Conservation (phyloP, 2,329 filamentous ascomycete species). For the Alternaria hordeiaustralica region DNA sequence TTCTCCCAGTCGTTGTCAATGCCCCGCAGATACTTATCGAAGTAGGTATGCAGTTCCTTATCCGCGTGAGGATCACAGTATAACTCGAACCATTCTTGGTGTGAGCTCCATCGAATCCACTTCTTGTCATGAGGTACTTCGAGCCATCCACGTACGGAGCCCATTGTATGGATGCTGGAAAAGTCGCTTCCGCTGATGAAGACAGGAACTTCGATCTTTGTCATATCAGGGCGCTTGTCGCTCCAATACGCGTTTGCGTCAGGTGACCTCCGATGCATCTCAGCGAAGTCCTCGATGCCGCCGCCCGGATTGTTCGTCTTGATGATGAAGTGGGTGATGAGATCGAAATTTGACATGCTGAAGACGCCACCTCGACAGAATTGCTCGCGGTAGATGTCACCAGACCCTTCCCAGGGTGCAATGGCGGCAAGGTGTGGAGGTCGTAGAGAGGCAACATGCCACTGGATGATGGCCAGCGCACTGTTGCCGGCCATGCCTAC, state of each 20-base stretch:
- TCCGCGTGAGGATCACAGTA: conserved; percentile 13
- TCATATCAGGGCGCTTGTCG: conserved; percentile 17
- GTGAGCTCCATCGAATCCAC: conserved; percentile 9
- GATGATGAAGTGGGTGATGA: conserved; percentile 7
- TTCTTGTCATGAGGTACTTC: conserved; percentile 9
- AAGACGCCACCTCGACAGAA: conserved; percentile 18
- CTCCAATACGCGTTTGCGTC: conserved; percentile 16
- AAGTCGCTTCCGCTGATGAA: conserved; percentile 20
- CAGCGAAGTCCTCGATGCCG: conserved; percentile 5
- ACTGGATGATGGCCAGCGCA: conserved; percentile 50
- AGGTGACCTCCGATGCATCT: conserved; percentile 6
- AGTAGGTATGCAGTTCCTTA: conserved; percentile 45
- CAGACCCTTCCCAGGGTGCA: conserved; percentile 56
- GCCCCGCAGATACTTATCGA: conserved; percentile 55
- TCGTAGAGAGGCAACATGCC: conserved; percentile 51
- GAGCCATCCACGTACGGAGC: conserved; percentile 14
- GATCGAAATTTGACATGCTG: conserved; percentile 4
- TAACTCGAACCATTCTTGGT: conserved; percentile 26
- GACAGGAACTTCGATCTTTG: conserved; percentile 15
- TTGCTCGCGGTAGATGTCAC: conserved; percentile 21
- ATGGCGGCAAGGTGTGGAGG: conserved; percentile 53
- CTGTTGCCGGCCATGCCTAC: conserved; percentile 55
- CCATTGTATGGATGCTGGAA: conserved; percentile 15
- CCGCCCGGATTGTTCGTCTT: conserved; percentile 4
- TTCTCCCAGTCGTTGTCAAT: conserved; percentile 56